phyloP scores from a whole-genome alignment of 345 rosid species.

The Clarkia xantiana region DNA sequence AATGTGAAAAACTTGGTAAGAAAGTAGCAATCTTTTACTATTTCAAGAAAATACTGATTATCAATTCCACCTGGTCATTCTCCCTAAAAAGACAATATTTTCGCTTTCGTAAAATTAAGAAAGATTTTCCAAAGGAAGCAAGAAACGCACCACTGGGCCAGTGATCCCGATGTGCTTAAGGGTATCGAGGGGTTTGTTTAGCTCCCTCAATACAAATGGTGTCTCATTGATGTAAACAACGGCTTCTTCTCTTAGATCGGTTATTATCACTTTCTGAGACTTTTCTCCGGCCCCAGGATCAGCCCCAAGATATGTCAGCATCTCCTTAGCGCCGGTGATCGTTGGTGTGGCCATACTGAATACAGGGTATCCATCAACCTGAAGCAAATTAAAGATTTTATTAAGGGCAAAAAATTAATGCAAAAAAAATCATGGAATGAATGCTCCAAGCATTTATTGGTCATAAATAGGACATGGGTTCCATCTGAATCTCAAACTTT shows the following conservation, averaged over 20 bases:
- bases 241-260: constrained; percentile 90
- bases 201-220: constrained; percentile 83
- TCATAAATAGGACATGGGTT: too few species aligned
- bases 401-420: too few species aligned
- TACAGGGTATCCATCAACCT: constrained; percentile 88
- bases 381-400: constrained; percentile 13
- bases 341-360: constrained; percentile 99
- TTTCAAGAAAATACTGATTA: too few species aligned
- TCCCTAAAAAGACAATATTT: too few species aligned
- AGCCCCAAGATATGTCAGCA: constrained; percentile 73
- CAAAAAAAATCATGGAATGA: too few species aligned
- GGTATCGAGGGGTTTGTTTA: constrained; percentile 80
- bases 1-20: not conserved
- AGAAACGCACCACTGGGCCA: constrained; percentile 56
- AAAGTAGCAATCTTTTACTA: not conserved
- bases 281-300: constrained; percentile 39
- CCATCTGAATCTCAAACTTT: too few species aligned
- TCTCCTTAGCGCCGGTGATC: constrained; percentile 67
- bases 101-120: too few species aligned
- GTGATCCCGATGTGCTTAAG: constrained; percentile 91
- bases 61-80: too few species aligned
- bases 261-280: constrained; percentile 44
- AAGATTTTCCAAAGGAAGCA: not conserved
- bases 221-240: constrained; percentile 85
- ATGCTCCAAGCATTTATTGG: too few species aligned